A percentile compares a stretch with the other conserved stretches of the same genome.
Conservation (phyloP, 2,329 filamentous ascomycete species). For the Ascosphaera aggregata region DNA sequence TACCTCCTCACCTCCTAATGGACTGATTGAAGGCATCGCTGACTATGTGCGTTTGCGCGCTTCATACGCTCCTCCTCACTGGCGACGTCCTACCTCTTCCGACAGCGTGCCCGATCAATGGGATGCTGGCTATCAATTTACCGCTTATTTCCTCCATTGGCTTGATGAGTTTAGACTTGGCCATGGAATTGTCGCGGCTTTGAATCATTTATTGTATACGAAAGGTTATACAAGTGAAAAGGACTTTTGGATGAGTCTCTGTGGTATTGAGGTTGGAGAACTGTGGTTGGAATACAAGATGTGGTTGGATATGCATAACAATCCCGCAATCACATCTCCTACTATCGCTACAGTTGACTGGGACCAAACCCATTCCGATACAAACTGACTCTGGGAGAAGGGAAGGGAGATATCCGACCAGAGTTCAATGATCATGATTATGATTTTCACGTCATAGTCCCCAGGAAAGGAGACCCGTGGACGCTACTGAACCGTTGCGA, state of each 20-base stretch:
- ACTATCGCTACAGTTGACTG: no score
- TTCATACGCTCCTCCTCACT: constrained; percentile 56
- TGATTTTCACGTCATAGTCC: no score
- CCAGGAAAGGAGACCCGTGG: no score
- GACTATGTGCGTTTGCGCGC: constrained; percentile 73
- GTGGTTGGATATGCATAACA: constrained; percentile 21
- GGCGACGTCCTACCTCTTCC: constrained; percentile 32
- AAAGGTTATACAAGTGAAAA: constrained; percentile 14
- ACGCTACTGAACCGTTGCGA: no score
- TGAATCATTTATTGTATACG: constrained; percentile 17
- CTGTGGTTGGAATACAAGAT: constrained; percentile 53
- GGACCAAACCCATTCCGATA: no score
- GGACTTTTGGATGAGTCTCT: constrained; percentile 23
- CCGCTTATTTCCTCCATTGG: constrained; percentile 77
- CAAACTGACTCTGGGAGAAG: no score
- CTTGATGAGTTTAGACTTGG: constrained; percentile 49
- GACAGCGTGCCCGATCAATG: constrained; percentile 37
- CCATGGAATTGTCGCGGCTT: constrained; percentile 38
- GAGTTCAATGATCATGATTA: no score
- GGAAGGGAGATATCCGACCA: no score
- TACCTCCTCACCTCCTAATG: constrained; percentile 30
- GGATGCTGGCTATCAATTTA: constrained; percentile 78
- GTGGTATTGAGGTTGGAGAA: constrained; percentile 40
- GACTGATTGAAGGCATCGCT: constrained; percentile 73
- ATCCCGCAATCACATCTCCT: no score